Conservation (phyloP, 2,329 filamentous ascomycete species). For the Fonsecaea nubica region DNA sequence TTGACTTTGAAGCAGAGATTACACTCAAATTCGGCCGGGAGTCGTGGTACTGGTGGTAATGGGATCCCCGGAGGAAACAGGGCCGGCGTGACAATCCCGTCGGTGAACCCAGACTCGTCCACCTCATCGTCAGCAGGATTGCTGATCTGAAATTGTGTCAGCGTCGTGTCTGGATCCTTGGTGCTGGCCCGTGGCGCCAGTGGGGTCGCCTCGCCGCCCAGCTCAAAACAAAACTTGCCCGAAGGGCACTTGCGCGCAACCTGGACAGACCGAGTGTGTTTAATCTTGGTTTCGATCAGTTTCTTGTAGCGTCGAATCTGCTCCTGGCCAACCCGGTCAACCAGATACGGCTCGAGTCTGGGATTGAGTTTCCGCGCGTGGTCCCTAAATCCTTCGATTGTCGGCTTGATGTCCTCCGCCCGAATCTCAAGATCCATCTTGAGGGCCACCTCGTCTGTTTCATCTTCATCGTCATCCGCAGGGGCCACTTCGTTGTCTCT, state of each 20-base stretch:
- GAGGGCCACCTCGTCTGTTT: slow-evolving; percentile 37
- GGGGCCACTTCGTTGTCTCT: slow-evolving; percentile 45
- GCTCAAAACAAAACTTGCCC: slow-evolving; percentile 67
- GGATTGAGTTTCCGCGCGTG: slow-evolving; percentile 79
- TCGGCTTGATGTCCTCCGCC: slow-evolving; percentile 73
- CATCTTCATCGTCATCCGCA: slow-evolving; percentile 57
- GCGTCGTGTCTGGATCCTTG: slow-evolving; percentile 64
- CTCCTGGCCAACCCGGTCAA: slow-evolving; percentile 82
- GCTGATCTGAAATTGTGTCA: slow-evolving; percentile 61
- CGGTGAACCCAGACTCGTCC: slow-evolving; percentile 68
- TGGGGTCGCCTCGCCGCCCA: slow-evolving; percentile 69
- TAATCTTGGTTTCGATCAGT: slow-evolving; percentile 71
- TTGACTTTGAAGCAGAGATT: slow-evolving; percentile 84
- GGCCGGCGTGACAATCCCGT: slow-evolving; percentile 72
- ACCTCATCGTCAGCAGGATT: slow-evolving; percentile 66
- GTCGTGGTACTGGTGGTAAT: slow-evolving; percentile 74
- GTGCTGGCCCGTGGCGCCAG: slow-evolving; percentile 61
- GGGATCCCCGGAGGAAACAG: slow-evolving; percentile 83
- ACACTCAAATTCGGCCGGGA: slow-evolving; percentile 90
- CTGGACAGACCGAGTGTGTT: slow-evolving; percentile 67
- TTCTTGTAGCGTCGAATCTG: slow-evolving; percentile 80
- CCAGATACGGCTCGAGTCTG: slow-evolving; percentile 69
- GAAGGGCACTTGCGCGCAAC: slow-evolving; percentile 65
- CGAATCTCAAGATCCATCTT: slow-evolving; percentile 67
- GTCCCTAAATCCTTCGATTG: slow-evolving; percentile 74